These are phyloP conservation scores for Xylariaceae sp. DNA, from an alignment of 2,329 filamentous ascomycete species.

Conservation along the genomic window DNA sequence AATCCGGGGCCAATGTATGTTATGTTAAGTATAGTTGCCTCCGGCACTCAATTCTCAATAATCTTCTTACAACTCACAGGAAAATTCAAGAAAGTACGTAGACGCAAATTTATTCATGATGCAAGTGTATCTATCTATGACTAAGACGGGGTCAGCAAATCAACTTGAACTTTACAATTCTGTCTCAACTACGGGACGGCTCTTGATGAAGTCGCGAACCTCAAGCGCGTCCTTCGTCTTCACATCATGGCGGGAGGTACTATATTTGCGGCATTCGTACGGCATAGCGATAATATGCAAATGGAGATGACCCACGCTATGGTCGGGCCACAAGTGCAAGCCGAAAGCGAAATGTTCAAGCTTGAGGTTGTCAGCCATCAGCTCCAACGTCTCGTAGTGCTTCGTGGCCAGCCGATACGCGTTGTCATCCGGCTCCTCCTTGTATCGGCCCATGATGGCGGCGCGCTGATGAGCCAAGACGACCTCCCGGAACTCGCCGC, in stretches of 20 bases:
- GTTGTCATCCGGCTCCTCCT: neutral
- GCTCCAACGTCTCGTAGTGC: conserved; percentile 14
- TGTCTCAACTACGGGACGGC: neutral
- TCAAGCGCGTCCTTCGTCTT: conserved; percentile 30
- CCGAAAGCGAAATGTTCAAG: conserved; percentile 28
- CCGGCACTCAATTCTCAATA: too few species aligned
- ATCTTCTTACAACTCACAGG: too few species aligned
- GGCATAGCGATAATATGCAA: conserved; percentile 27
- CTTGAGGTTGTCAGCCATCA: neutral
- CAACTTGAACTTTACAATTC: too few species aligned
- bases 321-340: conserved; percentile 27
- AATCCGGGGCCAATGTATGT: too few species aligned
- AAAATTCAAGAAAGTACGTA: too few species aligned
- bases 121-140: too few species aligned
- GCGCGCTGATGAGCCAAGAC: conserved; percentile 17
- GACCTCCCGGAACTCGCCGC: neutral
- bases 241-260: conserved; percentile 21
- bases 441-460: conserved; percentile 1
- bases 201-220: conserved; percentile 19
- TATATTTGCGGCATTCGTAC: conserved; percentile 11
- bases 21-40: too few species aligned
- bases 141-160: too few species aligned
- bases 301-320: conserved; percentile 27
- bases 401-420: neutral
- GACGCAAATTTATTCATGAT: too few species aligned